Evolutionary conservation across 2,329 filamentous ascomycete genomes (phyloP).

Genomic region (Beauveria asiatica): DNA sequence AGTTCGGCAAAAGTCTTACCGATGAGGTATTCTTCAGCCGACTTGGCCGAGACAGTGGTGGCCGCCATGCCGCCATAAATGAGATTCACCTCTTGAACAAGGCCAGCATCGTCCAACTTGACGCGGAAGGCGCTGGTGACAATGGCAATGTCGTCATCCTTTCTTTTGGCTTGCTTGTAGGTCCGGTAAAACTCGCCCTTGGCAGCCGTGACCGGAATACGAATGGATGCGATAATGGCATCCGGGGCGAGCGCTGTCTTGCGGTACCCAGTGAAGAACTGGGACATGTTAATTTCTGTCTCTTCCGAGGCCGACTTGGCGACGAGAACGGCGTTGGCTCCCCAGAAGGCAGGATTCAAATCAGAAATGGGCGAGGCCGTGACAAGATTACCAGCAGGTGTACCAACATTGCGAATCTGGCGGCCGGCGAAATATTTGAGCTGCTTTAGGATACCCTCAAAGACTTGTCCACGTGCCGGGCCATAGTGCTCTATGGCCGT

Average conservation of each 20-base stretch:
- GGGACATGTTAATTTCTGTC: constrained; percentile 79
- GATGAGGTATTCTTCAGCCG: constrained; percentile 62
- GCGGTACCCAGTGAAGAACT: constrained; percentile 90
- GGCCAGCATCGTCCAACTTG: constrained; percentile 56
- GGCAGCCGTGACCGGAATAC: constrained; percentile 67
- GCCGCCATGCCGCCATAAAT: constrained; percentile 96
- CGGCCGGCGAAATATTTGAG: constrained; percentile 89
- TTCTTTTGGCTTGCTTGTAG: constrained; percentile 94
- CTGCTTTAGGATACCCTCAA: constrained; percentile 87
- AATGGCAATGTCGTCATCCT: constrained; percentile 97
- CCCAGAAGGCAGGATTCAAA: constrained; percentile 88
- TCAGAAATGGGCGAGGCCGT: constrained; percentile 96
- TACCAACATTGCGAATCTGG: constrained; percentile 96
- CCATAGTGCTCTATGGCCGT: constrained; percentile 77
- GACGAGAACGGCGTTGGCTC: constrained; percentile 71
- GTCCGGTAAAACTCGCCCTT: constrained; percentile 78
- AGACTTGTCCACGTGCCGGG: constrained; percentile 61
- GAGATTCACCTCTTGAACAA: constrained; percentile 67
- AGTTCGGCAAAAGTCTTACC: constrained; percentile 76
- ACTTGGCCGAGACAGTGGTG: constrained; percentile 78
- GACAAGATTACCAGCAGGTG: constrained; percentile 85
- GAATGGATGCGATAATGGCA: constrained; percentile 76
- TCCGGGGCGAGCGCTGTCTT: constrained; percentile 72
- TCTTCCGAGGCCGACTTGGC: constrained; percentile 68
- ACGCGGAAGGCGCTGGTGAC: constrained; percentile 82